Evolutionary conservation across 306 rosid genomes (phyloP).

Genomic region (Casuarina cunninghamiana): DNA sequence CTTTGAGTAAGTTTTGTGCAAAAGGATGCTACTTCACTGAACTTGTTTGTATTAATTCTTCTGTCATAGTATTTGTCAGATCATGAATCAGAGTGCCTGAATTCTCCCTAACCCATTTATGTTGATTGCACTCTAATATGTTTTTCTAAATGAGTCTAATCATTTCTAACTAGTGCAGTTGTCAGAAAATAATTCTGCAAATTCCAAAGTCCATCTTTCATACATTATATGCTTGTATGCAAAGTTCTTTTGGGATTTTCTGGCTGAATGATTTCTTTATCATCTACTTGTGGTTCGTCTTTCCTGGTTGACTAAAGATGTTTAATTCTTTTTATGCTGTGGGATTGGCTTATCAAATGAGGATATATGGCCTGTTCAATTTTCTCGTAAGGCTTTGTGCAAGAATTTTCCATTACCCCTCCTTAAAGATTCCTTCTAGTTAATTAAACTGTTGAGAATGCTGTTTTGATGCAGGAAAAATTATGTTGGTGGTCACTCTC

Average conservation of each 20-base stretch:
- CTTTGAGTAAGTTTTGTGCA: conserved; percentile 55
- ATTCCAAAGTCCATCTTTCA: not conserved
- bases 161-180: not conserved
- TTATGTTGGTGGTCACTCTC: conserved; percentile 34
- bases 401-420: conserved; percentile 5
- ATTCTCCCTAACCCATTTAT: not conserved
- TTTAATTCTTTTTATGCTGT: conserved; percentile 7
- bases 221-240: not conserved
- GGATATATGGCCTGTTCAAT: not conserved
- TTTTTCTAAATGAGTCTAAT: not conserved
- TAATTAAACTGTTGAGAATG: conserved; percentile 16
- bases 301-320: conserved; percentile 14
- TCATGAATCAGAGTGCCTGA: not conserved
- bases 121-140: not conserved
- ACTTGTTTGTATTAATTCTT: not conserved
- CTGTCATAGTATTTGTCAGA: not conserved
- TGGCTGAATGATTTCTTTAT: conserved; percentile 8
- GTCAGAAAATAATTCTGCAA: not conserved
- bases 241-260: not conserved
- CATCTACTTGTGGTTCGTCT: not conserved
- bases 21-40: conserved; percentile 2
- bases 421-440: not conserved
- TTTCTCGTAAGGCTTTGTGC: not conserved
- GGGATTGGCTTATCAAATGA: conserved; percentile 1
- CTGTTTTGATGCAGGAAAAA: conserved; percentile 51